Evolutionary conservation across 805 yeast genomes (phyloP), one percentile per base, ranked within the genome.

Genomic region (Yamadazyma scolyti): DNA sequence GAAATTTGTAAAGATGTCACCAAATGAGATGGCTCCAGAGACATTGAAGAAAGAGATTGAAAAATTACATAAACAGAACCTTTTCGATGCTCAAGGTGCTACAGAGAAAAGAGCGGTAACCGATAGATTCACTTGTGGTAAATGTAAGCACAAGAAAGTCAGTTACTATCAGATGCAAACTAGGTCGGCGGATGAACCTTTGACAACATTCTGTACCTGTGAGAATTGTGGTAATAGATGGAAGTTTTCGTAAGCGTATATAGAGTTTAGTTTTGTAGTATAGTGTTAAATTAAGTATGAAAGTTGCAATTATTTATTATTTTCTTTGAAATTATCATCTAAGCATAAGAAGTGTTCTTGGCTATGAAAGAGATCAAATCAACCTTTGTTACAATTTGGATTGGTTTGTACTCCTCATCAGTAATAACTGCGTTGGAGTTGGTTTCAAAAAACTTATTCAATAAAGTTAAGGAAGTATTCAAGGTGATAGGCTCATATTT

Each of bases 161-260:
- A 83, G 95, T 47, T 93, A 93, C 58, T 90, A 89, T 61, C 98
- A 93, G 65, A 75, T 93, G 82, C 98, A 93, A 69, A 93, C 98
- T 20, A 74, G 98, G 61, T 85, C 96, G 36, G 98, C 98, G 12
- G 98, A 93, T 76, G 98, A 93, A 62, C 98, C 98, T 37, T 74
- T 93, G 50, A 93, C 98, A 6, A 93, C 98, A 1, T 93, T 93
- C 56, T 93, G 98, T 68, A 89, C 96, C 3, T 93, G 98, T 67
- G 97, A 89, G 52, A 86, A 77, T 44, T 93, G 98, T 67, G 97
- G 97, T 41, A 87, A 93, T 54, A 77, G 97, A 59, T 93, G 98
- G 98, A 93, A 93, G 61, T 93, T 93, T 55, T 84, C 95, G 19
- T 89, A 56, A 36, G n/a, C n/a, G n/a, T n/a, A 5, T 10, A 23